Conservation (phyloP, 1,284 basidiomycete genomes). For the Malassezia sp. region DNA sequence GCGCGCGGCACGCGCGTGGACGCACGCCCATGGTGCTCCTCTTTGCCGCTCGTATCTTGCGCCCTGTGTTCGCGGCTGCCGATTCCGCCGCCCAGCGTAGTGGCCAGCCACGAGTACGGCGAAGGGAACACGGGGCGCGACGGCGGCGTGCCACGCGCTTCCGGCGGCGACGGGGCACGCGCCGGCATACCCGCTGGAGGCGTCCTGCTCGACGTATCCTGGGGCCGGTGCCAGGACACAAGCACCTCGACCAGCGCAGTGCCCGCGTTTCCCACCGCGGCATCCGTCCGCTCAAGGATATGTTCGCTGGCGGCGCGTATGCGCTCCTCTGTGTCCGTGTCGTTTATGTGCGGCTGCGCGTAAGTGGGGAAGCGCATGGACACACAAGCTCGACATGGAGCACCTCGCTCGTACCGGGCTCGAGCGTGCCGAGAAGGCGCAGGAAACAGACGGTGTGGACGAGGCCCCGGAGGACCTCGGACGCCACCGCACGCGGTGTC, state of each 20-base stretch:
- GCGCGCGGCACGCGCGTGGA: too few species aligned
- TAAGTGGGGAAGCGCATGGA: background rate
- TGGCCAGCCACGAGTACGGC: slow-evolving; percentile 16
- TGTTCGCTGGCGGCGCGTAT: background rate
- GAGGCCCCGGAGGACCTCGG: slow-evolving; percentile 2
- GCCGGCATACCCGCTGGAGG: too few species aligned
- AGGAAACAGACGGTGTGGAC: slow-evolving; percentile 13
- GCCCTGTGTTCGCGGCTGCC: background rate
- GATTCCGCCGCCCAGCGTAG: slow-evolving; percentile 5
- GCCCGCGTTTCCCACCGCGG: background rate
- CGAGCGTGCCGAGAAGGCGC: slow-evolving; percentile 9
- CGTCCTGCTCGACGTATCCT: background rate
- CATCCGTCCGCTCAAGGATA: slow-evolving; percentile 1
- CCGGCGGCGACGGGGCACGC: slow-evolving; percentile 1
- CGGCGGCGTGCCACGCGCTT: background rate
- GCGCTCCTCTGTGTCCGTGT: background rate
- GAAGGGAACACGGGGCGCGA: slow-evolving; percentile 8
- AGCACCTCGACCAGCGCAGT: slow-evolving; percentile 6
- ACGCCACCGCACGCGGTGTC: slow-evolving; percentile 3
- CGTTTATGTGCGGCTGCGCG: slow-evolving; percentile 8
- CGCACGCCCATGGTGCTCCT: background rate
- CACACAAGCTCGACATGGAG: slow-evolving; percentile 4
- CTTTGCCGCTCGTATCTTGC: background rate
- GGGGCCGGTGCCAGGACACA: slow-evolving; percentile 7
- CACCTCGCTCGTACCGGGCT: slow-evolving; percentile 2